Base-by-base conservation (phyloP, 1,284 basidiomycete genomes). In the Ustanciosporium gigantosporum region DNA sequence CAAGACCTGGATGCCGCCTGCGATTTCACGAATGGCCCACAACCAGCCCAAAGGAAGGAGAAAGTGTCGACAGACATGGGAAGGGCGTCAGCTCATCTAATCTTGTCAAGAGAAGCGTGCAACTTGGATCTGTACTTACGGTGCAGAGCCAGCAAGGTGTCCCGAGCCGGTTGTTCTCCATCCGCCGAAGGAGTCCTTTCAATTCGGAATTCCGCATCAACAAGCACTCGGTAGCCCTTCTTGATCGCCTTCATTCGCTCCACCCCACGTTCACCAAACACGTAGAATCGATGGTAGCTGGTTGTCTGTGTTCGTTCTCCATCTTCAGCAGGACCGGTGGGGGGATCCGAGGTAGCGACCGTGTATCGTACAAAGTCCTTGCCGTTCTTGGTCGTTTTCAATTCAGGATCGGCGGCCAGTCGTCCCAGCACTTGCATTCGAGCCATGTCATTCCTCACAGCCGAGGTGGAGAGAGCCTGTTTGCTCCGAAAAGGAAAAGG, bases 361-460 rank as follows among this genome's bases (percentile, higher is more conserved):
- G 68, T 66, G 68, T 77, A 77, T 23, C 68, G 60, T 9, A 72
- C 59, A 56, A 69, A 77, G 44, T 76, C 72, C 55, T 77, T 77
- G 47, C 75, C 75, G 20, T 55, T 64, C 45, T 66, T 65, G 44
- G 70, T 75, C 17, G 58, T 42, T 40, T 73, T 65, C 39, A 70
- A 36, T 50, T 76, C 73, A 5, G 75, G 75, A 34, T 71, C 62
- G 7, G 70, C 67, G 5, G 67, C 66, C 14, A 77, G 68, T 25
- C 75, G 70, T 16, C 75, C 75, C 4, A 77, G 48, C 7, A 77
- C 61, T 37, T 69, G 67, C 62, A 77, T 73, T 17, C 74, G 70
- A 2, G 75, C 66, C 3, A 76, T 34, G 32, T 76, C 60, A 29
- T 35, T 24, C 36, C 51, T 41, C 25, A 46, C 31, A 3, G 72